Evolutionary conservation across 2,329 filamentous ascomycete species (phyloP).

Genomic region (Colletotrichum sp.): DNA sequence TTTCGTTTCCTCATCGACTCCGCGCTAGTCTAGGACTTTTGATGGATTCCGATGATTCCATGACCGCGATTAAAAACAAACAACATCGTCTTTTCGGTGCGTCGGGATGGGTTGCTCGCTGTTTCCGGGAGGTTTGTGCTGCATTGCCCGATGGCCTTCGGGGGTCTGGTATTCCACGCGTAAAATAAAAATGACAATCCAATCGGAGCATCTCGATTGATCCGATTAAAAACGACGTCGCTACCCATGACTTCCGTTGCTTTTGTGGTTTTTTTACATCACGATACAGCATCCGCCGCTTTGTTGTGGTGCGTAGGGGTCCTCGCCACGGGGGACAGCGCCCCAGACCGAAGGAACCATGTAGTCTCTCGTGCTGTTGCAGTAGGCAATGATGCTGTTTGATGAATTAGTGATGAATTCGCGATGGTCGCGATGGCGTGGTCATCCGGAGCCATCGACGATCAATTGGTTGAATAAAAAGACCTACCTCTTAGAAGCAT

Average conservation of each 20-base stretch:
- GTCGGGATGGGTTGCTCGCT: slow-evolving; percentile 6
- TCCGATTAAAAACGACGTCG: background rate
- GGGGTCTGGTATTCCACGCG: slow-evolving; percentile 17
- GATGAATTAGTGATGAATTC: background rate
- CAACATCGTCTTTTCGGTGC: background rate
- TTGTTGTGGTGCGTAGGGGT: slow-evolving; percentile 97
- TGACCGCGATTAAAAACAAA: background rate
- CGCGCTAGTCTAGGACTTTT: slow-evolving; percentile 18
- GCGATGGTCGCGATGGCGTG: background rate
- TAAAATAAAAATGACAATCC: slow-evolving; percentile 16
- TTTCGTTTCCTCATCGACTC: slow-evolving; percentile 13
- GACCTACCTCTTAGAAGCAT: slow-evolving; percentile 83
- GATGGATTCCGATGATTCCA: slow-evolving; percentile 7
- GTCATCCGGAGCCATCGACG: background rate
- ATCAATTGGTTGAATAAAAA: background rate
- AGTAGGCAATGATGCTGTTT: slow-evolving; percentile 92
- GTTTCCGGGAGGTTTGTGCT: slow-evolving; percentile 2
- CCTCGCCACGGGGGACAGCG: slow-evolving; percentile 89
- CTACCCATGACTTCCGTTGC: background rate
- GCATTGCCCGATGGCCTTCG: slow-evolving; percentile 9
- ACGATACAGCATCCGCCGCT: slow-evolving; percentile 91
- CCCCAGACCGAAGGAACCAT: slow-evolving; percentile 99
- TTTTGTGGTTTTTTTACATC: slow-evolving; percentile 68
- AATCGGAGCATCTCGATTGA: background rate
- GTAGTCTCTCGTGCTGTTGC: slow-evolving; percentile 96